Base-by-base conservation (phyloP, 768 basidiomycete genomes). In the Cyclocybe aegerita region DNA sequence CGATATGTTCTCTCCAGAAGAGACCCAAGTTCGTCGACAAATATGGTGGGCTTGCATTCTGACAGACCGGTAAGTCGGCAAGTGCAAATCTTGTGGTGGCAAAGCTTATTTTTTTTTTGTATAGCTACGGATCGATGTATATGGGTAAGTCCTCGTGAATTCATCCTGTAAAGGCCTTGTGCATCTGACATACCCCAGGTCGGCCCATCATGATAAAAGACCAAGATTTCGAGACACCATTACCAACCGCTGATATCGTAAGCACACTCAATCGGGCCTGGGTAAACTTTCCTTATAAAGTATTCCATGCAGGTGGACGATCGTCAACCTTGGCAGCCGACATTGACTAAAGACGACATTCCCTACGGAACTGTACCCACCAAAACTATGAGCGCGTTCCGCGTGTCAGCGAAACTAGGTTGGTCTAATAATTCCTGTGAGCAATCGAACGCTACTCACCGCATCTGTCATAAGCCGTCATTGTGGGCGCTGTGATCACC, bases 1-100 rank as follows among this genome's bases (percentile, higher is more conserved):
- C 41, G 74, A 76, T 49, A 64, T 91, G 33, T 89, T 91, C 57
- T 79, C 79, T 7, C 62, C 69, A 10, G 76, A 82, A 58, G 90
- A 91, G 64, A 82, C 79, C 29, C 86, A 90, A 63, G 79, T 76
- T 4, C 77, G 89, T 54, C 80, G 82, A 43, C 86, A 88, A 56
- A 85, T 90, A 38, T 92, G 89, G 89, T 90, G 87, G 86, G 74
- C 78, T 11, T 90, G 88, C 61, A 78, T 80, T 58, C 69, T 85
- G 38, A 80, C 81, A 38, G 88, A 92, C 59, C 79, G 85, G 87
- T 88, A 55, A 31, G 78, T 49, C 23, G 36, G 7, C 29, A 14
- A 9, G 30, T 23, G n/a, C 39, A 23, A 14, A 32, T 12, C 23
- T 36, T 29, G 9, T 11, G 33, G 4, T 16, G 32, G 3, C 43